Evolutionary conservation across 345 rosid genomes (phyloP).

Genomic region (Hypericum perforatum): DNA sequence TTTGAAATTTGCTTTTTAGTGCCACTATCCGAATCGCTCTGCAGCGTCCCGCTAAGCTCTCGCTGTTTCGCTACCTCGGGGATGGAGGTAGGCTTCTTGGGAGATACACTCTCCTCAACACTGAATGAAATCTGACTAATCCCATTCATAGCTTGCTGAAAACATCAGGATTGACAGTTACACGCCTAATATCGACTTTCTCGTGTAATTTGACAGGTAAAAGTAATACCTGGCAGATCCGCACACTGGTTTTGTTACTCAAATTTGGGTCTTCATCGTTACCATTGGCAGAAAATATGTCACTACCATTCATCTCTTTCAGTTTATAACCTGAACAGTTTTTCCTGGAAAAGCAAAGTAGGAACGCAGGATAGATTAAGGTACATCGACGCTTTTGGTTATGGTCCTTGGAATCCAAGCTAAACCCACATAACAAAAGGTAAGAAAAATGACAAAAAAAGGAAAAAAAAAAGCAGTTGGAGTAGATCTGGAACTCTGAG

Average conservation of each 20-base stretch:
- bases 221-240: conserved; percentile 13
- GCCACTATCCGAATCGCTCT: conserved; percentile 12
- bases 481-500: conserved; percentile 21
- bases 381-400: no score
- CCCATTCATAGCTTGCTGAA: conserved; percentile 27
- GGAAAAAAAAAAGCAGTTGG: background rate
- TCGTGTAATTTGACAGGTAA: no score
- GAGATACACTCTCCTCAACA: conserved; percentile 18
- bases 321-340: conserved; percentile 20
- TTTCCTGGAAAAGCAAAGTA: conserved; percentile 12
- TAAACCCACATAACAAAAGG: no score
- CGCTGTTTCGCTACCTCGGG: conserved; percentile 24
- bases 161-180: conserved; percentile 4
- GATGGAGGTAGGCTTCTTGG: conserved; percentile 21
- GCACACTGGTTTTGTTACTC: conserved; percentile 14
- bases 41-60: conserved; percentile 20
- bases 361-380: background rate
- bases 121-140: conserved; percentile 22
- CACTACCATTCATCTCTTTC: conserved; percentile 25
- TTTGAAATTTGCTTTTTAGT: conserved; percentile 20
- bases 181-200: background rate
- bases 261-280: conserved; percentile 4
- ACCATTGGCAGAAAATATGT: conserved; percentile 14
- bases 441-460: no score
- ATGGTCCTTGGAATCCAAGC: no score